Base-by-base conservation (phyloP, 2,329 filamentous ascomycete genomes). In the Venturia pyrina region DNA sequence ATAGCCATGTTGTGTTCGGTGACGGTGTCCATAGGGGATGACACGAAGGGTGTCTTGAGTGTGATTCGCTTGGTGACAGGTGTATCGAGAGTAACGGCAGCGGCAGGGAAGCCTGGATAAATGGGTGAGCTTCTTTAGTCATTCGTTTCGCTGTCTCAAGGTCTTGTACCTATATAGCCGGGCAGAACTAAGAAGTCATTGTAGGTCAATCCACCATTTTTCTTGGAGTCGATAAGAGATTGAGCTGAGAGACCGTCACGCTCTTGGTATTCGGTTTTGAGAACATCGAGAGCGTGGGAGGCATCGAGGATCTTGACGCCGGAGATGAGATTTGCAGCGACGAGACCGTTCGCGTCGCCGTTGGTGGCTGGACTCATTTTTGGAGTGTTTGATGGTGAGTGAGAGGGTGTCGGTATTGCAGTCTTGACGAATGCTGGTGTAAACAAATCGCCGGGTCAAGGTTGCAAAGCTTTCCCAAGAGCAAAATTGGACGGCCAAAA, bases 1-100 rank as follows among this genome's bases (percentile, higher is more conserved):
- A 99, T 98, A 70, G 95, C 96, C 96, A 99, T 99, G 78, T 96
- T 93, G 81, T 96, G 90, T 82, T 99, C 95, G 56, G 96, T 99
- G 76, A 99, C 95, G 11, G 95, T 99, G 82, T 99, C 95, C 95
- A 99, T 99, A 73, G 96, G 95, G 48, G 95, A 98, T 60, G 95
- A 99, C 70, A 98, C 86, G 74, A 99, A 93, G 68, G 95, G 95
- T 7, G 93, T 96, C 86, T 97, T 99, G 76, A 99, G 84, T 44
- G 90, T 87, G 79, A 99, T 96, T 74, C 91, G 88, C 86, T 96
- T 96, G 71, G 95, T 99, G 73, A 99, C 85, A 67, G 91, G 91
- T 44, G 93, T 91, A 72, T 98, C 95, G 68, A 99, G 88, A 62
- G 81, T 81, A 70, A 98, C 95, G 69, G 90, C 89, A 63, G 90